phyloP scores from a whole-genome alignment of 1,139 yeast species.

The Hemisphaericaspora xylanilytica region DNA sequence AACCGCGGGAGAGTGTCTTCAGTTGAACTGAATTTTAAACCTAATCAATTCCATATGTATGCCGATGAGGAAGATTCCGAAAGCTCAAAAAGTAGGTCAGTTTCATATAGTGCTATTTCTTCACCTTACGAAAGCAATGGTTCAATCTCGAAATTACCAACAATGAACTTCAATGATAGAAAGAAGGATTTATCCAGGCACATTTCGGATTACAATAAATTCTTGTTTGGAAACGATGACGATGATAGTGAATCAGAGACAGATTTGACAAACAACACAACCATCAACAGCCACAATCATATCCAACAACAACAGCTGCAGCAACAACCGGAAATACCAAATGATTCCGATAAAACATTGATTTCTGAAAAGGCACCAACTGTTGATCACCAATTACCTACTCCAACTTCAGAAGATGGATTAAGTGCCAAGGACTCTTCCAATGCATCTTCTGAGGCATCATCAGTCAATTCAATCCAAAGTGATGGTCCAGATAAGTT shows the following conservation, averaged over 20 bases:
- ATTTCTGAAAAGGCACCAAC: conserved; percentile 4
- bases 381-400: conserved; percentile 16
- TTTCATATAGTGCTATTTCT: neutral
- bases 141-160: neutral
- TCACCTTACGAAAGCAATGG: conserved; percentile 1
- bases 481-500: conserved; percentile 38
- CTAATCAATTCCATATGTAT: conserved; percentile 16
- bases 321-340: conserved; percentile 3
- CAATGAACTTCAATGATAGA: conserved; percentile 5
- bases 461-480: conserved; percentile 37
- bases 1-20: conserved; percentile 21
- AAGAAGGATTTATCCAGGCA: conserved; percentile 17
- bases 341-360: conserved; percentile 6
- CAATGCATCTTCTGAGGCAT: conserved; percentile 23
- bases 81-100: conserved; percentile 2
- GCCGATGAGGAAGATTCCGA: conserved; percentile 13
- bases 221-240: conserved; percentile 27
- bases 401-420: conserved; percentile 12
- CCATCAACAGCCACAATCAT: neutral
- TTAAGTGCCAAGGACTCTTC: conserved; percentile 27
- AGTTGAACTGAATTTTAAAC: conserved; percentile 27
- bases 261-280: conserved; percentile 7
- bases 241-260: conserved; percentile 14
- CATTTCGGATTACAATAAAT: conserved; percentile 37
- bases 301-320: neutral